These are phyloP conservation scores for Cornus florida DNA, from an alignment of 148 eudicot genomes.

Conservation along the genomic window DNA sequence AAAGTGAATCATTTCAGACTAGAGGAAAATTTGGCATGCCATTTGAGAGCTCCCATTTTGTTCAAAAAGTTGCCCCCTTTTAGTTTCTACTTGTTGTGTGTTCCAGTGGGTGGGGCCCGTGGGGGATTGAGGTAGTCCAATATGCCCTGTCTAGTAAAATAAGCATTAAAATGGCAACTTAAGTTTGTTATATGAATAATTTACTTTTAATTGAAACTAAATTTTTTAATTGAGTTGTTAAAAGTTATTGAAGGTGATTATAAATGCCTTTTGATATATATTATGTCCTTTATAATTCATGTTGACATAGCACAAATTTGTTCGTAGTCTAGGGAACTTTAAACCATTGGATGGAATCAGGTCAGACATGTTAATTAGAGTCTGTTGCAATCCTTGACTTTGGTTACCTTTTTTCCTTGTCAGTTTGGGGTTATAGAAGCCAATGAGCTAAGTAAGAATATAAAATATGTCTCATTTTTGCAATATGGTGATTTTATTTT, in stretches of 20 bases:
- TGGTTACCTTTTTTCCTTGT: not conserved
- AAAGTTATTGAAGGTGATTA: too few relatives aligned
- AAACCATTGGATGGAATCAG: not conserved
- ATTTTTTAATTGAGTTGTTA: too few relatives aligned
- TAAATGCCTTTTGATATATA: too few relatives aligned
- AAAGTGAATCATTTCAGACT: too few relatives aligned
- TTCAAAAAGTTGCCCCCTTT: not conserved
- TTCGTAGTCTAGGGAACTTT: not conserved
- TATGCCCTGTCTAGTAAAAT: too few relatives aligned
- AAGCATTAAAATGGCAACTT: too few relatives aligned
- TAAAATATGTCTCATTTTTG: not conserved
- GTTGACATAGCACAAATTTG: not conserved
- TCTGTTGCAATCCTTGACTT: not conserved
- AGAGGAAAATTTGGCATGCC: not conserved
- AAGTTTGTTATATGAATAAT: too few relatives aligned
- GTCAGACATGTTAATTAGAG: not conserved
- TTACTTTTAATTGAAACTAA: too few relatives aligned
- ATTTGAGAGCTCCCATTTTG: not conserved
- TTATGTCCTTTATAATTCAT: not conserved
- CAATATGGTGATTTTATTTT: not conserved
- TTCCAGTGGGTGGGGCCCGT: too few relatives aligned
- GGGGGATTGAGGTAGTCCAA: too few relatives aligned
- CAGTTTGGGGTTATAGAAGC: not conserved
- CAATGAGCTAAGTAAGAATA: not conserved
- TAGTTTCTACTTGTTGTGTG: too few relatives aligned